Evolutionary conservation across 306 rosid species (phyloP).

Genomic region (Cicer arietinum): DNA sequence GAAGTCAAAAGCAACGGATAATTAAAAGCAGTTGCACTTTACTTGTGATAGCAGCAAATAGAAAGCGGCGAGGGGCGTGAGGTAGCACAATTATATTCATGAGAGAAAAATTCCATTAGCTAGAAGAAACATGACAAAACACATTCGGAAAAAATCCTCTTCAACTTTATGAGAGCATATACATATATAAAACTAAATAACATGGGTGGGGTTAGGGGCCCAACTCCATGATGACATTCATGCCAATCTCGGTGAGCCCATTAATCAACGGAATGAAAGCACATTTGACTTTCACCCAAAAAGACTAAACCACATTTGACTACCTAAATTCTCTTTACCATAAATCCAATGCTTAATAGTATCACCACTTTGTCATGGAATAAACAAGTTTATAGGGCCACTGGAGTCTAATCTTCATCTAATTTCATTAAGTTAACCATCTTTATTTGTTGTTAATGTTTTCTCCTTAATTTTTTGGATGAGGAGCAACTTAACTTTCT

Average conservation of each 20-base stretch:
- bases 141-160: constrained; percentile 16
- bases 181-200: constrained; percentile 14
- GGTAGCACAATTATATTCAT: constrained; percentile 34
- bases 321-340: constrained; percentile 49
- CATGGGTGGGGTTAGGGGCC: constrained; percentile 58
- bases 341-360: constrained; percentile 5
- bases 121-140: constrained; percentile 30
- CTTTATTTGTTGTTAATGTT: not conserved
- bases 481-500: not conserved
- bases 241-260: constrained; percentile 72
- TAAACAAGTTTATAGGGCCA: constrained; percentile 32
- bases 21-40: constrained; percentile 42
- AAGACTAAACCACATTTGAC: constrained; percentile 49
- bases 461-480: constrained; percentile 37
- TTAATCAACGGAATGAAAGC: constrained; percentile 68
- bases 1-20: constrained; percentile 19
- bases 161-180: constrained; percentile 27
- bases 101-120: constrained; percentile 30
- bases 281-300: constrained; percentile 52
- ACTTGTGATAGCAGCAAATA: constrained; percentile 47
- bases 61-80: constrained; percentile 1
- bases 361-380: constrained; percentile 23
- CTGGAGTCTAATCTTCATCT: constrained; percentile 44
- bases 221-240: constrained; percentile 64
- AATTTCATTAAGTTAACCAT: constrained; percentile 22